These are phyloP conservation scores for Raphidocelis subcapitata DNA, from an alignment of 139 green algal species.

Conservation along the genomic window DNA sequence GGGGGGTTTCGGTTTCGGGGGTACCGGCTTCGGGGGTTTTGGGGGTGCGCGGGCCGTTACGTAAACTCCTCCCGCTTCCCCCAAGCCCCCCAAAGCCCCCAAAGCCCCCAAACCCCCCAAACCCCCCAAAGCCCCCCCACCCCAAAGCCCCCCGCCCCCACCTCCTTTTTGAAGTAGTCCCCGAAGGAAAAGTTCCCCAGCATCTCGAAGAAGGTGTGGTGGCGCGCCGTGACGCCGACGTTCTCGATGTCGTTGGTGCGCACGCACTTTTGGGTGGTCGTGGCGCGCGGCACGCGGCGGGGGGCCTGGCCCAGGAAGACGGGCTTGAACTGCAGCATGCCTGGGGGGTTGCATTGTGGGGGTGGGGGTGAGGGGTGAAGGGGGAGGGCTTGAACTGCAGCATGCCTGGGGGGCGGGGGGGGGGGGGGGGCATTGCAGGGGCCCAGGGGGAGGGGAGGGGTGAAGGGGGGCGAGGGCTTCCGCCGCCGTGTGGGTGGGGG, in stretches of 20 bases:
- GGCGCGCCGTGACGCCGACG: slow-evolving; percentile 88
- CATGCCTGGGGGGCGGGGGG: neutral
- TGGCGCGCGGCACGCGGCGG: slow-evolving; percentile 63
- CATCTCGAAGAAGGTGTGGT: slow-evolving; percentile 99
- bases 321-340: slow-evolving; percentile 98
- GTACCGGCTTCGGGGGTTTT: no score
- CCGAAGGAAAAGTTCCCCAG: slow-evolving; percentile 97
- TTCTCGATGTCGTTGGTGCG: slow-evolving; percentile 97
- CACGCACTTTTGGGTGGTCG: slow-evolving; percentile 96
- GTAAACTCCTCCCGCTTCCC: no score
- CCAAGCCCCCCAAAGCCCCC: neutral
- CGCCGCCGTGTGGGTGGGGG: no score
- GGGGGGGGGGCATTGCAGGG: no score
- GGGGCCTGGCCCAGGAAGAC: slow-evolving; percentile 85
- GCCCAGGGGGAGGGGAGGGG: no score
- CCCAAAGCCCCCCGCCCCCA: neutral
- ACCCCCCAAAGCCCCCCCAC: no score
- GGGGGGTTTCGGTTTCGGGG: no score
- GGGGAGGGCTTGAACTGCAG: neutral
- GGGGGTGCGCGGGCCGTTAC: no score
- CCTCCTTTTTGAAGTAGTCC: slow-evolving; percentile 93
- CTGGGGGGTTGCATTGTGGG: slow-evolving; percentile 17
- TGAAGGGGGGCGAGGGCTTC: no score
- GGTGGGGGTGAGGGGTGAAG: neutral
- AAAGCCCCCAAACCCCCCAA: no score